Conservation (phyloP, 2,329 filamentous ascomycete genomes). For the Alternaria conjuncta region DNA sequence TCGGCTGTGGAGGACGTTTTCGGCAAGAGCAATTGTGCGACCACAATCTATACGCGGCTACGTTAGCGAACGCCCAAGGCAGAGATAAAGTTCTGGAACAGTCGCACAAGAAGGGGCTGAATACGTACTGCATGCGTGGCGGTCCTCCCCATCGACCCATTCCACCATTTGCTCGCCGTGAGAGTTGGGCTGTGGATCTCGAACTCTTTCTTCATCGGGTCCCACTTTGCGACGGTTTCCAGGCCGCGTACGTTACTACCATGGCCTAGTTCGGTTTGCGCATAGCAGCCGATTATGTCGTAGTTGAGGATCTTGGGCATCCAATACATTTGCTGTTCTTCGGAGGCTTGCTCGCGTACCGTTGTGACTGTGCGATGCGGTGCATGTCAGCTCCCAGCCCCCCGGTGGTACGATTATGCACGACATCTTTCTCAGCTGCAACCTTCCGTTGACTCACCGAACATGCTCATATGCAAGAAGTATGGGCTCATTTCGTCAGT, state of each 20-base stretch:
- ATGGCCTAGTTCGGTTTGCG: conserved; percentile 60
- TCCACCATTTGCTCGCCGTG: conserved; percentile 64
- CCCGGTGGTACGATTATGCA: conserved; percentile 22
- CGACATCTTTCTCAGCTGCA: conserved; percentile 5
- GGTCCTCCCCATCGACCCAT: conserved; percentile 60
- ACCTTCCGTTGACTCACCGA: conserved; percentile 42
- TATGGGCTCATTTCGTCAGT: conserved; percentile 62
- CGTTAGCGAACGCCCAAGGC: conserved; percentile 8
- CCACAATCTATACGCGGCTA: conserved; percentile 51
- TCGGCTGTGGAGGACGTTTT: neutral
- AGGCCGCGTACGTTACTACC: conserved; percentile 60
- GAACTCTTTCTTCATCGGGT: conserved; percentile 54
- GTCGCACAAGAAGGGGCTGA: neutral
- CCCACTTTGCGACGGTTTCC: conserved; percentile 58
- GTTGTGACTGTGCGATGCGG: conserved; percentile 47
- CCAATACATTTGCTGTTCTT: conserved; percentile 58
- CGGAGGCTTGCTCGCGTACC: conserved; percentile 58
- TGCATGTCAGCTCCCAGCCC: conserved; percentile 23
- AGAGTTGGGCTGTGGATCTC: conserved; percentile 59
- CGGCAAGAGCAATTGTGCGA: conserved; percentile 59
- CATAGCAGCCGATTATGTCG: conserved; percentile 61
- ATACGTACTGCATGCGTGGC: conserved; percentile 57
- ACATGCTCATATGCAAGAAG: conserved; percentile 60
- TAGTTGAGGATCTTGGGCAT: conserved; percentile 57
- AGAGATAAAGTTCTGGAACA: conserved; percentile 14